Evolutionary conservation across 495 filamentous ascomycete species (phyloP).

Genomic region (Trypethelium eluteriae): DNA sequence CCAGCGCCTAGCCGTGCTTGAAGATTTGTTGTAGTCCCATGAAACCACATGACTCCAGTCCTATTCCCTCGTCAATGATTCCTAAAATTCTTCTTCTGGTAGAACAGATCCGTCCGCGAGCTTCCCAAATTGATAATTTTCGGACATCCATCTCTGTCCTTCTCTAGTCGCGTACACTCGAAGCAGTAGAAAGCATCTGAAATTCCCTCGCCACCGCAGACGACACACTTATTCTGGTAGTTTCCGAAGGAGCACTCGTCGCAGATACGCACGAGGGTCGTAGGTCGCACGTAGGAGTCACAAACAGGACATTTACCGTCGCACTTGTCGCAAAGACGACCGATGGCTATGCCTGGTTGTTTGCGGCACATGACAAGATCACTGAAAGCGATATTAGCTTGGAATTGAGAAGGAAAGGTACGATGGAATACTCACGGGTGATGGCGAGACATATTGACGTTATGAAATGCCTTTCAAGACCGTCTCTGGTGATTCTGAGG

Average conservation of each 20-base stretch:
- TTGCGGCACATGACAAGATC: slow-evolving; percentile 99
- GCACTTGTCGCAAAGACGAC: slow-evolving; percentile 98
- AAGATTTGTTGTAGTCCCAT: background rate
- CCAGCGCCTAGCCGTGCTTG: background rate
- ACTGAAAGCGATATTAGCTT: slow-evolving; percentile 43
- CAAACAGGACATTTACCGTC: slow-evolving; percentile 99
- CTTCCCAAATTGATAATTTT: slow-evolving; percentile 99
- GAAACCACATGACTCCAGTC: background rate
- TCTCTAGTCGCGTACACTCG: slow-evolving; percentile 94
- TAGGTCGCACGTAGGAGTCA: slow-evolving; percentile 97
- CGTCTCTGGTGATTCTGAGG: no score
- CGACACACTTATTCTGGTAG: slow-evolving; percentile 99
- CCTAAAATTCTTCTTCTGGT: slow-evolving; percentile 57
- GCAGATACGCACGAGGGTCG: slow-evolving; percentile 94
- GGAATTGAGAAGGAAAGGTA: slow-evolving; percentile 13
- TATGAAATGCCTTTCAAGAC: no score
- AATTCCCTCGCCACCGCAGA: slow-evolving; percentile 97
- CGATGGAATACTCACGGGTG: slow-evolving; percentile 53
- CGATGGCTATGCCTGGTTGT: slow-evolving; percentile 95
- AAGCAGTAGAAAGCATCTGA: slow-evolving; percentile 99
- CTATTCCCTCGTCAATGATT: slow-evolving; percentile 23
- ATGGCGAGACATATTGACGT: slow-evolving; percentile 59
- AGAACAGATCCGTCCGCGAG: slow-evolving; percentile 89
- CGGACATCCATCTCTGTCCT: slow-evolving; percentile 94
- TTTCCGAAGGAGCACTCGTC: slow-evolving; percentile 99